Percentiles rank a stretch among this genome's conserved stretches.
Evolutionary conservation across 768 basidiomycete species (phyloP).

Genomic region (Lactarius trivialis): DNA sequence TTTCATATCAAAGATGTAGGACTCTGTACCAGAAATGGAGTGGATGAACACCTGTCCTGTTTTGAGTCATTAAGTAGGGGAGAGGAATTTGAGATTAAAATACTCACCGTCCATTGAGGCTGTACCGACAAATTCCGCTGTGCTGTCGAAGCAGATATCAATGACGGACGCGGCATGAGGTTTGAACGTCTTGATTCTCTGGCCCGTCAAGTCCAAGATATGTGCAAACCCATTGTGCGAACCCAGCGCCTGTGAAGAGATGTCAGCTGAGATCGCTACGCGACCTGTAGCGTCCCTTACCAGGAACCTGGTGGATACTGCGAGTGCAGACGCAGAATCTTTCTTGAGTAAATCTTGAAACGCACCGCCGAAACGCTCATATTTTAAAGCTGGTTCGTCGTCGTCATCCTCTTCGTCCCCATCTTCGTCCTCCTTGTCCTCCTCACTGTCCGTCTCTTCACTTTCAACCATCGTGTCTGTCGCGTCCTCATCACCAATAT

Average conservation of each 20-base stretch:
- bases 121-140: slow-evolving; percentile 84
- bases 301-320: slow-evolving; percentile 65
- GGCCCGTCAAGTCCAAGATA: slow-evolving; percentile 70
- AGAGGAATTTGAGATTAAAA: background rate
- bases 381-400: slow-evolving; percentile 89
- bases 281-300: slow-evolving; percentile 35
- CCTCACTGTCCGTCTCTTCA: slow-evolving; percentile 27
- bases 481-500: background rate
- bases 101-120: slow-evolving; percentile 86
- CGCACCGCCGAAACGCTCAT: slow-evolving; percentile 69
- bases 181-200: slow-evolving; percentile 82
- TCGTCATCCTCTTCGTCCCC: slow-evolving; percentile 64
- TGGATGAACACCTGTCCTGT: slow-evolving; percentile 88
- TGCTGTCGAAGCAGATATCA: slow-evolving; percentile 78
- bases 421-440: slow-evolving; percentile 42
- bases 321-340: slow-evolving; percentile 81
- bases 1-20: slow-evolving; percentile 83
- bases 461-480: slow-evolving; percentile 18
- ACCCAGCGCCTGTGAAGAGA: slow-evolving; percentile 62
- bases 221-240: slow-evolving; percentile 93
- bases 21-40: slow-evolving; percentile 70
- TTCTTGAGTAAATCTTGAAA: slow-evolving; percentile 76
- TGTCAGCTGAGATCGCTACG: background rate
- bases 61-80: slow-evolving; percentile 6
- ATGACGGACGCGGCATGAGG: slow-evolving; percentile 84